These are phyloP conservation scores for Acanthamoeba healyi DNA, from an alignment of 208 protist species.

Conservation along the genomic window DNA sequence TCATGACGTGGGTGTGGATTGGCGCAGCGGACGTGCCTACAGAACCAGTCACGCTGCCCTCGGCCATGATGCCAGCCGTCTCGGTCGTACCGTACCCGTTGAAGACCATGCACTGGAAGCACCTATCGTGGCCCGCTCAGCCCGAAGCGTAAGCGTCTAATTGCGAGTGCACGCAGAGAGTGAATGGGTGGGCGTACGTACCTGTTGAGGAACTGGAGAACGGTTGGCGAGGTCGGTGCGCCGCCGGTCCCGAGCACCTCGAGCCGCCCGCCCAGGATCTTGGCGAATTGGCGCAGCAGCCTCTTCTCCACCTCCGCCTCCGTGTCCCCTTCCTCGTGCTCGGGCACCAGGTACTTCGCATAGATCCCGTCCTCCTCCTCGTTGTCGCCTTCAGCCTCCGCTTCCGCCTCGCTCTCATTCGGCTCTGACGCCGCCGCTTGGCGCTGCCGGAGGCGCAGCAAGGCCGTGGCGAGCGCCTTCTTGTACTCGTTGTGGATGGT, in stretches of 20 bases:
- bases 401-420: neutral
- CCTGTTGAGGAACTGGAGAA: neutral
- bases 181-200: neutral
- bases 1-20: too few species aligned
- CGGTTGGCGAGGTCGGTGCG: neutral
- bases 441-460: neutral
- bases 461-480: neutral
- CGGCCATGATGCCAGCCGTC: constrained; percentile 22
- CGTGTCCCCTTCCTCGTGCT: neutral
- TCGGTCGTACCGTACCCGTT: constrained; percentile 53
- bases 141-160: neutral
- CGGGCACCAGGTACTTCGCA: neutral
- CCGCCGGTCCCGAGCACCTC: constrained; percentile 12
- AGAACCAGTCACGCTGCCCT: neutral
- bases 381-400: neutral
- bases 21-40: neutral
- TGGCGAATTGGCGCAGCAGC: neutral
- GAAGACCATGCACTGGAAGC: constrained; percentile 11
- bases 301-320: neutral
- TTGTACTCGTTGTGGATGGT: constrained; percentile 41
- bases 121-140: neutral
- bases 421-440: neutral
- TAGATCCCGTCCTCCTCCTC: neutral
- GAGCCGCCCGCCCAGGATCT: neutral
- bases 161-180: neutral